These are phyloP conservation scores for Myrica gale DNA, from an alignment of 306 rosid genomes.

Conservation along the genomic window DNA sequence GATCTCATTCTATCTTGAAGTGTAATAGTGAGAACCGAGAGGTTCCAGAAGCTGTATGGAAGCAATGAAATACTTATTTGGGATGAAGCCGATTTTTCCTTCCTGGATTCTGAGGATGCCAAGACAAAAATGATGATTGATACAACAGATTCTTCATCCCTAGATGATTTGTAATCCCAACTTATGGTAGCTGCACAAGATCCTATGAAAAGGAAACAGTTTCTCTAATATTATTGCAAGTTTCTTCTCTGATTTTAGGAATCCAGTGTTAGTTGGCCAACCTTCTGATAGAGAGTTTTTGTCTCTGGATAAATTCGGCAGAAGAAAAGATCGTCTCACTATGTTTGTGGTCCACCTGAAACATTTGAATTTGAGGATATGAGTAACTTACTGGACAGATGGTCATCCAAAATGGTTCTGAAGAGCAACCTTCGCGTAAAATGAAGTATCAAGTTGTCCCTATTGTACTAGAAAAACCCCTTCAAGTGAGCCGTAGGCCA, in stretches of 20 bases:
- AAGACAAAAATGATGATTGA: conserved; percentile 35
- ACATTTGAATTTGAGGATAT: conserved; percentile 94
- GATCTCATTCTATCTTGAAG: conserved; percentile 52
- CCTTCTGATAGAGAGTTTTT: conserved; percentile 41
- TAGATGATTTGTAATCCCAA: conserved; percentile 62
- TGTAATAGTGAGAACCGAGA: conserved; percentile 54
- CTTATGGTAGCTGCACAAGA: conserved; percentile 66
- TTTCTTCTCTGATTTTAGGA: conserved; percentile 87
- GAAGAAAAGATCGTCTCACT: conserved; percentile 50
- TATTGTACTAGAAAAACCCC: conserved; percentile 55
- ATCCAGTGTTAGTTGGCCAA: conserved; percentile 46
- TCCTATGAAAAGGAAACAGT: conserved; percentile 48
- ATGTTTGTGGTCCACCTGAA: conserved; percentile 46
- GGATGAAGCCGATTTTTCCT: conserved; percentile 41
- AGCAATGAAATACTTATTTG: conserved; percentile 1
- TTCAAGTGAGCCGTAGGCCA: conserved; percentile 61
- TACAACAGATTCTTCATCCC: conserved; percentile 59
- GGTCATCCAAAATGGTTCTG: conserved; percentile 80
- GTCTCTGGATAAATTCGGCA: conserved; percentile 42
- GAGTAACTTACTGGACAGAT: conserved; percentile 97
- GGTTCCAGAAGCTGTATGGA: conserved; percentile 54
- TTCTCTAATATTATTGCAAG: conserved; percentile 46
- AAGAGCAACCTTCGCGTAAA: conserved; percentile 64
- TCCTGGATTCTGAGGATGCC: conserved; percentile 49
- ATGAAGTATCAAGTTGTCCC: conserved; percentile 44